Conservation (phyloP, 176 grass and related monocot species). For the Musa beccarii region DNA sequence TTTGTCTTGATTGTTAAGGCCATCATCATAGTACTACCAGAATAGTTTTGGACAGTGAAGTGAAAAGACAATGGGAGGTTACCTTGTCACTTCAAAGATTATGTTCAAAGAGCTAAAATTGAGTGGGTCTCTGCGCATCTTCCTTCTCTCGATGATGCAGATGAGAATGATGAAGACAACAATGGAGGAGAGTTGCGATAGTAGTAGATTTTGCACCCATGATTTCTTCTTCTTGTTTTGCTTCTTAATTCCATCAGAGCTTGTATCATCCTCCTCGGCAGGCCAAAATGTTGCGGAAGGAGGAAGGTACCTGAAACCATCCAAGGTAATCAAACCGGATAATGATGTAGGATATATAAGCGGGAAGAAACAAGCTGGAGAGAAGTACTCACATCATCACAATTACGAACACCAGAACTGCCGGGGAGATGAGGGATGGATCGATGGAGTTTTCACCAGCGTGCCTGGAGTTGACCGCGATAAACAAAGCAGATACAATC, state of each 20-base stretch:
- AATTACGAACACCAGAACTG: constrained; percentile 42
- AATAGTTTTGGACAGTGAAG: too few species aligned
- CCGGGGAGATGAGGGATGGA: constrained; percentile 52
- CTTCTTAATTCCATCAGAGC: neutral
- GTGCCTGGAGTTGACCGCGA: constrained; percentile 47
- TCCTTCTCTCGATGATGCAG: constrained; percentile 66
- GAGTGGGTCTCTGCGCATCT: constrained; percentile 42
- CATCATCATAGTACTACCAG: too few species aligned
- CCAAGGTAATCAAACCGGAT: too few species aligned
- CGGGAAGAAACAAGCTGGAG: neutral
- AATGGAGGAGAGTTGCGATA: constrained; percentile 27
- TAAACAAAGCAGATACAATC: constrained; percentile 49
- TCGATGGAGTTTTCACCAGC: constrained; percentile 70
- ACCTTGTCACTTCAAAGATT: constrained; percentile 75
- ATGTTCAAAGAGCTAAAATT: constrained; percentile 78
- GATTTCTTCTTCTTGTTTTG: constrained; percentile 11
- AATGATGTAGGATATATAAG: neutral
- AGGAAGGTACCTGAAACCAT: constrained; percentile 47
- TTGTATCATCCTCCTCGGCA: constrained; percentile 2
- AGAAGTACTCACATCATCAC: constrained; percentile 49
- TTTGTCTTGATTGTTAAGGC: too few species aligned
- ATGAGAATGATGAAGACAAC: constrained; percentile 25
- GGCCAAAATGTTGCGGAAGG: constrained; percentile 51
- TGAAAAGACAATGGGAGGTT: neutral
- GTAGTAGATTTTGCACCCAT: constrained; percentile 12